Percentiles rank a stretch among this genome's conserved stretches.
phyloP scores from a whole-genome alignment of 2,329 filamentous ascomycete genomes.

The Chlorencoelia australis region DNA sequence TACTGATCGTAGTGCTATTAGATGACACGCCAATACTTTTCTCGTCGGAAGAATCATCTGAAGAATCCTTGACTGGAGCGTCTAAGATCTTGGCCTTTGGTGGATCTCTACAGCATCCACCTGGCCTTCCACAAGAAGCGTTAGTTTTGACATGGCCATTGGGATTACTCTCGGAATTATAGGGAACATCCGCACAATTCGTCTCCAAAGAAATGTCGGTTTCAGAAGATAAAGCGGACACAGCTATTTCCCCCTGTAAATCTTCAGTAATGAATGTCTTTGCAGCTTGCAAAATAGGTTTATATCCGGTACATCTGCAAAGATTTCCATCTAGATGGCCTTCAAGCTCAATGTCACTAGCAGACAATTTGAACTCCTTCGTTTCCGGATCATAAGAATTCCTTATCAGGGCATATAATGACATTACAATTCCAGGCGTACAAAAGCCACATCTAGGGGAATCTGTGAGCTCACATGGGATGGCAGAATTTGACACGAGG shows the following conservation, averaged over 20 bases:
- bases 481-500: too few relatives aligned
- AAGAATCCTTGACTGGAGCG: slow-evolving; percentile 4
- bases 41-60: slow-evolving; percentile 12
- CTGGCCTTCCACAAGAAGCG: slow-evolving; percentile 23
- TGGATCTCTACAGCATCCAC: slow-evolving; percentile 60
- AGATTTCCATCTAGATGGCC: slow-evolving; percentile 85
- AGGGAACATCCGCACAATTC: slow-evolving; percentile 10
- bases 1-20: too few relatives aligned
- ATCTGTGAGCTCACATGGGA: too few relatives aligned
- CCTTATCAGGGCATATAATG: slow-evolving; percentile 78
- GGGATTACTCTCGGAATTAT: slow-evolving; percentile 14
- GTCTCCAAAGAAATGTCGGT: slow-evolving; percentile 28
- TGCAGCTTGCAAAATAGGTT: slow-evolving; percentile 87
- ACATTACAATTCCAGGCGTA: slow-evolving; percentile 95
- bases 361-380: slow-evolving; percentile 32
- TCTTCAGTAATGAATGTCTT: slow-evolving; percentile 60
- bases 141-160: slow-evolving; percentile 4
- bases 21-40: too few relatives aligned
- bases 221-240: slow-evolving; percentile 53
- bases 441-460: slow-evolving; percentile 49
- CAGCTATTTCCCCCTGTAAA: slow-evolving; percentile 36
- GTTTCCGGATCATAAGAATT: slow-evolving; percentile 60
- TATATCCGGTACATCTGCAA: slow-evolving; percentile 88
- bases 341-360: slow-evolving; percentile 71
- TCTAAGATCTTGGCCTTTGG: slow-evolving; percentile 35